Evolutionary conservation across 1,139 yeast species (phyloP), one percentile per base, ranked within the genome.

Genomic region (Yamadazyma sp.): DNA sequence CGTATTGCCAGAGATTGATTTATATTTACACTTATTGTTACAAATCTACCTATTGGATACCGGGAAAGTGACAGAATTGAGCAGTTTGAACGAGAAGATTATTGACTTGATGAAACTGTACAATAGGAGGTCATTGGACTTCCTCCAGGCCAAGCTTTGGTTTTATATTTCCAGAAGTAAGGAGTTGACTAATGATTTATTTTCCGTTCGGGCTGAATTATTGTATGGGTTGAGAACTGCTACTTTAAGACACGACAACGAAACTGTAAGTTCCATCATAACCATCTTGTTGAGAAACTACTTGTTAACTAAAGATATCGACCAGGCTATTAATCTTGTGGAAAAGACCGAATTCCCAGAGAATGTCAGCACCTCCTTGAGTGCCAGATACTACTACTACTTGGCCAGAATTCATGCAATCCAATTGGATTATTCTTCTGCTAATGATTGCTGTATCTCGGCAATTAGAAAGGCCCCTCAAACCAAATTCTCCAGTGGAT

Each of bases 401-500:
- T 70, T 89, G 59, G 94, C 97, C 12, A 82, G 86, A 51, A 87
- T 94, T 55, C 83, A 82, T 56, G 92, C 97, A 3, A 83, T 92
- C 48, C 97, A 92, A 66, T 78, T 94, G 53, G 94, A 94, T 62
- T 94, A 94, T 63, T 82, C 96, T 1, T 72, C 86, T 16, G 97
- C 98, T 2, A 84, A 85, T 56, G 96, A 90, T 54, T 87, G 82
- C 55, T 88, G 87, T 39, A 85, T 88, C 41, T 88, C 95, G 14
- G 96, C 98, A 6, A 85, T 90, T 38, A 82, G 98, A 68, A 94
- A 94, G 62, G 90, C 96, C n/a, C 98, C 98, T 24, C 97, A 89
- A 61, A 87, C 96, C 1, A 73, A 79, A 34, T 78, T 82, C 47
- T 89, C 97, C 5, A 66, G 76, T 34, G 98, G 98, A 0, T 94